Base-by-base conservation (phyloP, 495 filamentous ascomycete genomes). In the Baudoinia panamericana region DNA sequence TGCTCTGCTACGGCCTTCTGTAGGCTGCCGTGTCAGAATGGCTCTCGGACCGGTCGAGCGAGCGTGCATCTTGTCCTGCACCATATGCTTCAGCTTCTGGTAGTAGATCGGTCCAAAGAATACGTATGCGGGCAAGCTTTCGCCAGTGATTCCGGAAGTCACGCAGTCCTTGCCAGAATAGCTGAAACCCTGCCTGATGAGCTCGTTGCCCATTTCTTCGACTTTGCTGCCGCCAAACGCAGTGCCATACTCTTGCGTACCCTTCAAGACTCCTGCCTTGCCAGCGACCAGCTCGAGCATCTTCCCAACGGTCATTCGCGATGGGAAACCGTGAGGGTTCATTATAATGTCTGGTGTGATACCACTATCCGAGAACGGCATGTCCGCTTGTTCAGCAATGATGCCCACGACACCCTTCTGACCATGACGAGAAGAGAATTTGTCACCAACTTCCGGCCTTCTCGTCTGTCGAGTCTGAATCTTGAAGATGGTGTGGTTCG, bases 71-170 rank as follows among this genome's bases (percentile, higher is more conserved):
- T 99, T 99, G 54, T 99, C 90, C 58, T 93, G 84, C 22, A 99
- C 90, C 90, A 99, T 99, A 73, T 99, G 90, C 73, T 96, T 99
- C 30, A 99, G 76, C 52, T 94, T 93, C 69, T 99, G 90, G 70
- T 99, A 99, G 70, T 93, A 99, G 62, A 95, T 96, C 3, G 90
- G 90, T 0, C 90, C 90, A 52, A 88, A 92, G 71, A 95, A 99
- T 61, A 99, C 87, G 56, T 99, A 96, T 26, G 85, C 86, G 31
- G 88, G 83, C 15, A 95, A 70, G 1, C 80, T 70, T 63, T 96
- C 88, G 52, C 90, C 90, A 0, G 92, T 96, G 58, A 96, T 93
- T 31, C 88, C 88, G 2, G 75, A 83, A 1, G 88, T 96, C 38
- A 99, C 75, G 63, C 84, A 93, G 59, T 99, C 90, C 52, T 96